Evolutionary conservation across 148 eudicot genomes (phyloP).

Genomic region (Nepenthes mirabilis): DNA sequence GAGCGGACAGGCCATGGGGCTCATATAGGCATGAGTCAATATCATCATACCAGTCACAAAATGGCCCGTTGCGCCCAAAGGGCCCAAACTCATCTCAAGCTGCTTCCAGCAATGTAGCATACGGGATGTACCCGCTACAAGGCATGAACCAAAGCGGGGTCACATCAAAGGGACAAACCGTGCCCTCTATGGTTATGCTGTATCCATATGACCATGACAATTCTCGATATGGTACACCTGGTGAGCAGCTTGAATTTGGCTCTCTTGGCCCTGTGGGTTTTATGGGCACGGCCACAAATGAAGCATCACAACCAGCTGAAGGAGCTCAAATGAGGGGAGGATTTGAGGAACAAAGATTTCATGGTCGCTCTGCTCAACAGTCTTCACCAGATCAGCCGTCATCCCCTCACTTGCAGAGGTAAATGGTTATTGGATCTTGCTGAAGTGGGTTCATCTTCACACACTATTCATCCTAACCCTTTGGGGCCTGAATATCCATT

Average conservation of each 20-base stretch:
- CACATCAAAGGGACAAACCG: conserved; percentile 39
- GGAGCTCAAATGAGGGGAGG: conserved; percentile 27
- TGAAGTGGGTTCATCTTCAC: neutral
- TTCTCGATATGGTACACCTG: conserved; percentile 28
- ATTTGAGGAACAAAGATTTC: conserved; percentile 46
- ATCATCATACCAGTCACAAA: conserved; percentile 40
- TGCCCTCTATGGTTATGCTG: conserved; percentile 50
- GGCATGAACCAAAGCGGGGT: conserved; percentile 31
- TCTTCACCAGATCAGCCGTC: conserved; percentile 76
- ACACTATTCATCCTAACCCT: neutral
- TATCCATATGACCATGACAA: conserved; percentile 56
- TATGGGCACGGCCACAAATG: conserved; percentile 22
- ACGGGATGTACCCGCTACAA: conserved; percentile 47
- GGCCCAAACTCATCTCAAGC: conserved; percentile 32
- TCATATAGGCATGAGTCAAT: conserved; percentile 35
- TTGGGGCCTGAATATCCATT: neutral
- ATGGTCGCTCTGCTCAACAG: conserved; percentile 28
- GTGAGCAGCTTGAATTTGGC: conserved; percentile 69
- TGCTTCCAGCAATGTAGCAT: conserved; percentile 32
- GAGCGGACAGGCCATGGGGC: conserved; percentile 50
- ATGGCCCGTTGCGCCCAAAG: conserved; percentile 36
- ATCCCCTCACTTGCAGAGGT: conserved; percentile 62
- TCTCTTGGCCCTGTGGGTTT: conserved; percentile 51
- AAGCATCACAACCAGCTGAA: conserved; percentile 35
- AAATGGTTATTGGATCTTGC: neutral